phyloP scores from a whole-genome alignment of 2,329 filamentous ascomycete species.

The Microsporum audouinii region DNA sequence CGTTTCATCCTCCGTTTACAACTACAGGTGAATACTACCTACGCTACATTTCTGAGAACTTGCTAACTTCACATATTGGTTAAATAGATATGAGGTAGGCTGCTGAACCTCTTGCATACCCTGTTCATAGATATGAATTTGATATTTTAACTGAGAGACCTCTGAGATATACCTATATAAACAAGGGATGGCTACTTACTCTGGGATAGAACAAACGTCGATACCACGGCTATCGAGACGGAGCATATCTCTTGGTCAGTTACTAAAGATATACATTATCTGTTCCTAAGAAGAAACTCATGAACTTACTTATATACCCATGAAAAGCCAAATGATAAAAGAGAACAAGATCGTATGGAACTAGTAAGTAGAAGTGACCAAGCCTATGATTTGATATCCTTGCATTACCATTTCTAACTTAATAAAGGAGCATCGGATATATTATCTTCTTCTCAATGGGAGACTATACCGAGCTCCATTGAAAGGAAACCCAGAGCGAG shows the following conservation, averaged over 20 bases:
- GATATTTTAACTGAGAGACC: background rate
- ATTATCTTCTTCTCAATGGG: conserved; percentile 7
- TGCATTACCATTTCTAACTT: background rate
- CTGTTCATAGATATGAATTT: background rate
- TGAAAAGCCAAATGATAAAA: conserved; percentile 13
- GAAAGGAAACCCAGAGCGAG: background rate
- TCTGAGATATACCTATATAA: background rate
- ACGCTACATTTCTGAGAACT: background rate
- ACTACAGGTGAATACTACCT: conserved; percentile 8
- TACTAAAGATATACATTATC: background rate
- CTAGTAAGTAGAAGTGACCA: conserved; percentile 8
- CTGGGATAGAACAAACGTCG: conserved; percentile 9
- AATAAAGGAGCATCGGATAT: conserved; percentile 10
- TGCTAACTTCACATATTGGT: background rate
- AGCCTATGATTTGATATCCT: background rate
- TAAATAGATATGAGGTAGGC: background rate
- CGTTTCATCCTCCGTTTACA: conserved; percentile 9
- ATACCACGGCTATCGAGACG: conserved; percentile 13
- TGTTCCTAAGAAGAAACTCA: background rate
- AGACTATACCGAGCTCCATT: conserved; percentile 10
- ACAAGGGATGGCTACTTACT: background rate
- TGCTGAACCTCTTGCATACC: background rate
- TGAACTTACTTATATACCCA: background rate
- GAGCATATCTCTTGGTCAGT: conserved; percentile 13
- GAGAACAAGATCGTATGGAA: conserved; percentile 13